These are phyloP conservation scores for Beauveria brongniartii DNA, from an alignment of 2,329 filamentous ascomycete genomes.

Conservation along the genomic window DNA sequence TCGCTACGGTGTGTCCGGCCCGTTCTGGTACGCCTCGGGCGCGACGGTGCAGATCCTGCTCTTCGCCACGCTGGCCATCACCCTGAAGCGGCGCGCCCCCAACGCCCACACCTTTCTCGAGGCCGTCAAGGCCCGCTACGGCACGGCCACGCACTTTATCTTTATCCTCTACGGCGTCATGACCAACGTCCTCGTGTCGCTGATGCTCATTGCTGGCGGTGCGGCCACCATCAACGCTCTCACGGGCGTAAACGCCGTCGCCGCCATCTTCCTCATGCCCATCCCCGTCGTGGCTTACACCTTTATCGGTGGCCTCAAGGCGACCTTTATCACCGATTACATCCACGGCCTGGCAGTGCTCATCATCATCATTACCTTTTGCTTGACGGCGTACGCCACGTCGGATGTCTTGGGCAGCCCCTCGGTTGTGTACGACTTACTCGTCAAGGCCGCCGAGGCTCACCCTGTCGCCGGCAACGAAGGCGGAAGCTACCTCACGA, in stretches of 20 bases:
- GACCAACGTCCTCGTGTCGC: conserved; percentile 80
- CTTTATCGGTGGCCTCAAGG: conserved; percentile 70
- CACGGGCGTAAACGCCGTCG: conserved; percentile 50
- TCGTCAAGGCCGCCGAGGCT: conserved; percentile 56
- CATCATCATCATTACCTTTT: conserved; percentile 78
- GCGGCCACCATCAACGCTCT: conserved; percentile 44
- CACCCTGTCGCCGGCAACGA: conserved; percentile 77
- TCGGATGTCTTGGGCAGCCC: conserved; percentile 67
- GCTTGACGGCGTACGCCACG: conserved; percentile 73
- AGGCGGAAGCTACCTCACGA: conserved; percentile 77
- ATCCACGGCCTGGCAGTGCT: conserved; percentile 80
- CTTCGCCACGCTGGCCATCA: conserved; percentile 85
- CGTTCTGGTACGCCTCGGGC: conserved; percentile 55
- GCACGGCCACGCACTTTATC: conserved; percentile 59
- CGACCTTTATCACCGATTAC: conserved; percentile 79
- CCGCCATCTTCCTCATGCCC: conserved; percentile 63
- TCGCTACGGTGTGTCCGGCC: conserved; percentile 59
- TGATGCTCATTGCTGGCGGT: conserved; percentile 82
- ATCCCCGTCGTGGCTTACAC: conserved; percentile 78
- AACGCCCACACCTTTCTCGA: conserved; percentile 84
- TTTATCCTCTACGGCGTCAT: conserved; percentile 77
- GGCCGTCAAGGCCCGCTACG: conserved; percentile 75
- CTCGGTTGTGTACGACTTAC: conserved; percentile 65
- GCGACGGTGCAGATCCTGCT: conserved; percentile 82
- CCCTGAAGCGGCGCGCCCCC: conserved; percentile 76